These are phyloP conservation scores for Boletus reticulatus DNA, from an alignment of 768 basidiomycete genomes.

Conservation along the genomic window DNA sequence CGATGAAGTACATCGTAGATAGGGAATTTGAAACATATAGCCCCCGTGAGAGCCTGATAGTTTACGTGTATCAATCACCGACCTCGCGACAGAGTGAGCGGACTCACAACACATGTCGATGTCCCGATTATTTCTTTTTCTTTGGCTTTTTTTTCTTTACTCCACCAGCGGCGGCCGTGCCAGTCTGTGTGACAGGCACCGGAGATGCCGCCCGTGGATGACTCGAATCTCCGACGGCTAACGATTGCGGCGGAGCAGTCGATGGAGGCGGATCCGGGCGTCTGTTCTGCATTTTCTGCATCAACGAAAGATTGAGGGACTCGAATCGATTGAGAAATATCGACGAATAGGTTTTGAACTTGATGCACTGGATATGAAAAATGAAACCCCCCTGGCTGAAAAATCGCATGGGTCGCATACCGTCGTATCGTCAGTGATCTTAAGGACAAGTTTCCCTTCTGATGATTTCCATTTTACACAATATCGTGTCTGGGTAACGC, in stretches of 20 bases:
- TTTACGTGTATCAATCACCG: conserved; percentile 5
- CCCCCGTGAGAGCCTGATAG: not conserved
- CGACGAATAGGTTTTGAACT: conserved; percentile 93
- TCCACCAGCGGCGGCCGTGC: conserved; percentile 50
- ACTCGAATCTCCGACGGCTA: conserved; percentile 18
- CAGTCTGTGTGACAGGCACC: conserved; percentile 30
- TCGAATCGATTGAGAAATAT: conserved; percentile 97
- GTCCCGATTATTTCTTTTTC: conserved; percentile 60
- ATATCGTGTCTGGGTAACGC: conserved; percentile 68
- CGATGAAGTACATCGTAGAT: conserved; percentile 4
- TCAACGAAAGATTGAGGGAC: conserved; percentile 79
- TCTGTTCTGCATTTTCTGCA: conserved; percentile 82
- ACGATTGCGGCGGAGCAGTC: conserved; percentile 13
- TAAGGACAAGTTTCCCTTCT: conserved; percentile 86
- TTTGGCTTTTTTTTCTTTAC: conserved; percentile 83
- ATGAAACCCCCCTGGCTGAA: not conserved
- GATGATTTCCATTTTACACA: conserved; percentile 88
- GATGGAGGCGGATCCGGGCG: conserved; percentile 35
- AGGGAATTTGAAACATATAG: conserved; percentile 1
- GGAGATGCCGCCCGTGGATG: conserved; percentile 35
- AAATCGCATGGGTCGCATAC: conserved; percentile 46
- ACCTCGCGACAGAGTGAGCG: not conserved
- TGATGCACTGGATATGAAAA: conserved; percentile 67
- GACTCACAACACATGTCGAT: conserved; percentile 13
- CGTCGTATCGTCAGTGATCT: conserved; percentile 88